These are phyloP conservation scores for Penicillium paxilli DNA, from an alignment of 495 filamentous ascomycete genomes.

Conservation along the genomic window DNA sequence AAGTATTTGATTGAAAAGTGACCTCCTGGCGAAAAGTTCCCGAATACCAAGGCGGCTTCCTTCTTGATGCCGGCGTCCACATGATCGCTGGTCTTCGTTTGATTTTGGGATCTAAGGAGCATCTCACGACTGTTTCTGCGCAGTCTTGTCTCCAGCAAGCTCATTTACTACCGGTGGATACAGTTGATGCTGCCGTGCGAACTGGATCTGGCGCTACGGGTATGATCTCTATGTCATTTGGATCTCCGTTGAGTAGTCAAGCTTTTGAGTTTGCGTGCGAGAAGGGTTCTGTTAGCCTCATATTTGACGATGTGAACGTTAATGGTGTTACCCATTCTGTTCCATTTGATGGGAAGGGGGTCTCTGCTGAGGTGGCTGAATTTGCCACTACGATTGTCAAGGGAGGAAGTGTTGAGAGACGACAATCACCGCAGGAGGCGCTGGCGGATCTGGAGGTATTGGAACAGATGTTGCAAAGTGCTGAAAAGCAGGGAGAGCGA, in stretches of 20 bases:
- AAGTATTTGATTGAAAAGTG: constrained; percentile 30
- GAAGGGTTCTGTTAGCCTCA: constrained; percentile 52
- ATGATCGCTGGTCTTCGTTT: constrained; percentile 62
- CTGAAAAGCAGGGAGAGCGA: constrained; percentile 53
- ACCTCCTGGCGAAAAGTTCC: constrained; percentile 77
- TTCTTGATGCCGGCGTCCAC: constrained; percentile 78
- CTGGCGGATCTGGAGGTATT: constrained; percentile 69
- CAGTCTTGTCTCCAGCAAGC: constrained; percentile 57
- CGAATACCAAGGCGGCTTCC: constrained; percentile 72
- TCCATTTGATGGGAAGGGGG: constrained; percentile 56
- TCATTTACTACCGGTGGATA: constrained; percentile 75
- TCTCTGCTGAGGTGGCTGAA: constrained; percentile 64
- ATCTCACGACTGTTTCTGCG: constrained; percentile 51
- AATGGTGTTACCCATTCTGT: constrained; percentile 52
- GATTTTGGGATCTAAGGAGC: constrained; percentile 53
- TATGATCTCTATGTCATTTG: constrained; percentile 61
- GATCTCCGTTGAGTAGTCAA: constrained; percentile 60
- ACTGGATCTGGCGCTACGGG: constrained; percentile 64
- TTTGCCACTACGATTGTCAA: constrained; percentile 60
- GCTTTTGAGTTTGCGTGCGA: constrained; percentile 52
- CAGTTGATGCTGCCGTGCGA: constrained; percentile 63
- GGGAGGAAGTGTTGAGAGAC: constrained; percentile 46
- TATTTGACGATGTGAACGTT: constrained; percentile 55
- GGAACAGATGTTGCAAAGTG: constrained; percentile 65
- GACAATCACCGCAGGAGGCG: constrained; percentile 65